These are phyloP conservation scores for Esteya vermicola DNA, from an alignment of 2,329 filamentous ascomycete species.

Conservation along the genomic window DNA sequence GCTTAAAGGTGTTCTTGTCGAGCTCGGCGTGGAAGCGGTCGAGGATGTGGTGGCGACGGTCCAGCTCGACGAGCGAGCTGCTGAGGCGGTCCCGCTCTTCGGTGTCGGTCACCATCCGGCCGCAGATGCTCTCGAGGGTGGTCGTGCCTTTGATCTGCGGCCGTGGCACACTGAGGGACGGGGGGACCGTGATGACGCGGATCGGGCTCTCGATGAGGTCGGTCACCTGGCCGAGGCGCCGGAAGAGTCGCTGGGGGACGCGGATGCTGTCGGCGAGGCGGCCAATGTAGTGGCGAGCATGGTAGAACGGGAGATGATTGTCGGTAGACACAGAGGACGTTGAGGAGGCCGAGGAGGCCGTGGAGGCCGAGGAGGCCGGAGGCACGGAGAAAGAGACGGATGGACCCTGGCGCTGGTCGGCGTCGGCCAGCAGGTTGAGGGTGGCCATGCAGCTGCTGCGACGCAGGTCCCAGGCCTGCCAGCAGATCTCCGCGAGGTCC, in stretches of 20 bases:
- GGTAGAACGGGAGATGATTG: too few species aligned
- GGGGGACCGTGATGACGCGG: conserved; percentile 5
- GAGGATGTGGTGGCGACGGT: conserved; percentile 14
- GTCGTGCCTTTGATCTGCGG: conserved; percentile 17
- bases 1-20: conserved; percentile 13
- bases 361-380: too few species aligned
- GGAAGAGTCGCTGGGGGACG: conserved; percentile 22
- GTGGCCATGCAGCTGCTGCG: conserved; percentile 10
- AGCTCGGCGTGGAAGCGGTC: conserved; percentile 14
- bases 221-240: conserved; percentile 16
- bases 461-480: conserved; percentile 4
- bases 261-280: conserved; percentile 28
- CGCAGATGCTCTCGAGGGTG: conserved; percentile 17
- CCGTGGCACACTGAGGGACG: conserved; percentile 4
- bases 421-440: too few species aligned
- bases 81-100: background rate
- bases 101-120: conserved; percentile 15
- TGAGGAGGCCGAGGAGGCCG: too few species aligned
- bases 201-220: conserved; percentile 14
- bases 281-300: conserved; percentile 27
- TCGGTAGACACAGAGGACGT: too few species aligned
- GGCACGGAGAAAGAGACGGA: too few species aligned
- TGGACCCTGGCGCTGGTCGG: too few species aligned
- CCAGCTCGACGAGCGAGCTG: conserved; percentile 12
- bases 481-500: conserved; percentile 1